A percentile compares a stretch with the other conserved stretches of the same genome.
Conservation (phyloP, 192 early-diverging fungal genomes). For the Mortierella antarctica region DNA sequence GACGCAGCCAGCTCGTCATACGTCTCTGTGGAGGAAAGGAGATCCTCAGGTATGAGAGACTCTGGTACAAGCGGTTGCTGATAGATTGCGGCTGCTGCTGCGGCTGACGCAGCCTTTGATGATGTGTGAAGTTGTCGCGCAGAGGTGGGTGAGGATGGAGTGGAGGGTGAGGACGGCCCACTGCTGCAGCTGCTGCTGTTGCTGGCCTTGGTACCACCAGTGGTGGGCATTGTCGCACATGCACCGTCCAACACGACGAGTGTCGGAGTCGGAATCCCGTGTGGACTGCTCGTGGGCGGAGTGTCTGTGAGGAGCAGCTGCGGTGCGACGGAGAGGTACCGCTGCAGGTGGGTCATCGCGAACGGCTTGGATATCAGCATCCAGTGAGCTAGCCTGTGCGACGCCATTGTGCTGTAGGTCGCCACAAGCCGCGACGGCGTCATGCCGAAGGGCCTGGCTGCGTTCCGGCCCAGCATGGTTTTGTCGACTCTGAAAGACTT, state of each 20-base stretch:
- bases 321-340: conserved; percentile 20
- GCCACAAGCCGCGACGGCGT: conserved; percentile 29
- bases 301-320: conserved; percentile 27
- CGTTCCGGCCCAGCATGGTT: conserved; percentile 45
- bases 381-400: conserved; percentile 31
- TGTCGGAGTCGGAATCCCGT: conserved; percentile 21
- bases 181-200: too few species aligned
- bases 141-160: not conserved
- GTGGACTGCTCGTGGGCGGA: not conserved
- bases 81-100: not conserved
- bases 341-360: conserved; percentile 32
- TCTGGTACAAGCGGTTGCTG: conserved; percentile 12
- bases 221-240: not conserved
- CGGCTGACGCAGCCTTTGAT: not conserved
- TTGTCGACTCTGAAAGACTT: not conserved
- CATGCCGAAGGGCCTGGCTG: conserved; percentile 35
- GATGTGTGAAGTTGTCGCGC: conserved; percentile 15
- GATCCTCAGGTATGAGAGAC: conserved; percentile 9
- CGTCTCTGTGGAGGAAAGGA: not conserved
- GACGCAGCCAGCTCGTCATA: not conserved
- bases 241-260: conserved; percentile 16
- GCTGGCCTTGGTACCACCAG: not conserved
- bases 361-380: conserved; percentile 12
- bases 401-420: conserved; percentile 18
- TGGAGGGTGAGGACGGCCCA: not conserved